A percentile compares a stretch with the other conserved stretches of the same genome.
Conservation (phyloP, 1,284 basidiomycete genomes). For the Sutorius eximius region DNA sequence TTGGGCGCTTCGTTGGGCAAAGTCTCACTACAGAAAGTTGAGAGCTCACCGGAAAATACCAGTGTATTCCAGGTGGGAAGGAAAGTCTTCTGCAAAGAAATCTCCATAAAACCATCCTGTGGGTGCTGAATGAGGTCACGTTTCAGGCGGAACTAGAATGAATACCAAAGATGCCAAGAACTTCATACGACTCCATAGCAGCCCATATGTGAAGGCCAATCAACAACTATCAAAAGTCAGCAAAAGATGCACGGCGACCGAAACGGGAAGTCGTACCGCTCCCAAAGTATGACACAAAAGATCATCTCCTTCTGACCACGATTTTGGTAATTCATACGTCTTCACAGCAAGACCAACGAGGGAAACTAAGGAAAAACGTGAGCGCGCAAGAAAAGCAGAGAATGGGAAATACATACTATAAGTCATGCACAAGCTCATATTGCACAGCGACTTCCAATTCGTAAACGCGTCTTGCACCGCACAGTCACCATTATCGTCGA, state of each 20-base stretch:
- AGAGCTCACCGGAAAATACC: slow-evolving; percentile 83
- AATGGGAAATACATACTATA: slow-evolving; percentile 61
- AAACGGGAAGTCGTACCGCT: slow-evolving; percentile 48
- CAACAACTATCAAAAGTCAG: slow-evolving; percentile 56
- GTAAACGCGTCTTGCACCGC: slow-evolving; percentile 90
- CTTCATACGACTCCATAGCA: slow-evolving; percentile 86
- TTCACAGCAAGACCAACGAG: slow-evolving; percentile 84
- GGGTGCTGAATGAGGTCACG: slow-evolving; percentile 5
- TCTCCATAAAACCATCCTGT: slow-evolving; percentile 96
- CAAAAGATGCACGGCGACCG: background rate
- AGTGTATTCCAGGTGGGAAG: slow-evolving; percentile 89
- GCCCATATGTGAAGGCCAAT: slow-evolving; percentile 92
- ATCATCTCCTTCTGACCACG: slow-evolving; percentile 91
- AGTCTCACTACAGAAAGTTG: background rate
- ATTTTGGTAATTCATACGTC: slow-evolving; percentile 75
- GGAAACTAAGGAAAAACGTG: slow-evolving; percentile 53
- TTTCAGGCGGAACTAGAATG: background rate
- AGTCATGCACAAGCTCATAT: slow-evolving; percentile 91
- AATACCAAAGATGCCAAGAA: slow-evolving; percentile 87
- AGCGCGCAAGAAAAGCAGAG: background rate
- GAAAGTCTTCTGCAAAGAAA: slow-evolving; percentile 96
- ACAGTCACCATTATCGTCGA: slow-evolving; percentile 56
- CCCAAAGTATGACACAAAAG: slow-evolving; percentile 88
- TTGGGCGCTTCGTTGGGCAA: slow-evolving; percentile 9
- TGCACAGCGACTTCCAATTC: slow-evolving; percentile 95